Evolutionary conservation across 2,329 filamentous ascomycete species (phyloP).

Genomic region (Raffaelea arxii): DNA sequence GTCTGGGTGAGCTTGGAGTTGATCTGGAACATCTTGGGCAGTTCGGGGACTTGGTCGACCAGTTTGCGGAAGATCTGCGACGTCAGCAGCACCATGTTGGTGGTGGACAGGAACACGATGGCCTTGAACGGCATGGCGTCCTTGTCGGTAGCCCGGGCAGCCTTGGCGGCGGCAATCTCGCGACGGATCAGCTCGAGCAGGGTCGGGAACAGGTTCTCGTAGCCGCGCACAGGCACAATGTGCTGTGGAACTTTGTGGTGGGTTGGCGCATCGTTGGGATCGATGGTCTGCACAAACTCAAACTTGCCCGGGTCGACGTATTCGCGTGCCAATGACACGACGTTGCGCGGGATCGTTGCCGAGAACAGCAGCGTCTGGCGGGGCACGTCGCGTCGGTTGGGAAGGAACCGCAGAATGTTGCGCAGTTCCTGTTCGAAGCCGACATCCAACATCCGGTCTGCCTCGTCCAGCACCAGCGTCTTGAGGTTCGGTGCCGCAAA

Average conservation of each 20-base stretch:
- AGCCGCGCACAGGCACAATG: constrained; percentile 54
- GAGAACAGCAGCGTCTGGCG: constrained; percentile 94
- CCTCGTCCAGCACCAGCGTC: constrained; percentile 86
- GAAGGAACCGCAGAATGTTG: constrained; percentile 52
- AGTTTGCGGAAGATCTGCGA: constrained; percentile 46
- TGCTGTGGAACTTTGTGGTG: constrained; percentile 79
- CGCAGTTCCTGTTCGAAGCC: constrained; percentile 62
- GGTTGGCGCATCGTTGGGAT: constrained; percentile 70
- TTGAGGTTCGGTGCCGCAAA: constrained; percentile 72
- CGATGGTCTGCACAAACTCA: constrained; percentile 83
- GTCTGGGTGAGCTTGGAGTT: constrained; percentile 69
- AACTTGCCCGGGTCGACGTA: constrained; percentile 74
- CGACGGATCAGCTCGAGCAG: constrained; percentile 66
- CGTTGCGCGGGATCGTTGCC: constrained; percentile 78
- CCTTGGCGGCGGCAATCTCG: constrained; percentile 34
- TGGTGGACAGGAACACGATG: constrained; percentile 86
- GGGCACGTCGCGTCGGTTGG: constrained; percentile 49
- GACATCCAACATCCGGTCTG: constrained; percentile 97
- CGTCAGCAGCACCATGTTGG: constrained; percentile 58
- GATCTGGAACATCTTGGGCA: constrained; percentile 45
- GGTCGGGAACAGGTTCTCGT: constrained; percentile 68
- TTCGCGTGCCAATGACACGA: constrained; percentile 66
- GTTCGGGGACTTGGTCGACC: constrained; percentile 27
- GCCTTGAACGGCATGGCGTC: constrained; percentile 69
- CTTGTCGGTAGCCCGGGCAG: constrained; percentile 30